Conservation (phyloP, 345 rosid species). For the Physaria fendleri region DNA sequence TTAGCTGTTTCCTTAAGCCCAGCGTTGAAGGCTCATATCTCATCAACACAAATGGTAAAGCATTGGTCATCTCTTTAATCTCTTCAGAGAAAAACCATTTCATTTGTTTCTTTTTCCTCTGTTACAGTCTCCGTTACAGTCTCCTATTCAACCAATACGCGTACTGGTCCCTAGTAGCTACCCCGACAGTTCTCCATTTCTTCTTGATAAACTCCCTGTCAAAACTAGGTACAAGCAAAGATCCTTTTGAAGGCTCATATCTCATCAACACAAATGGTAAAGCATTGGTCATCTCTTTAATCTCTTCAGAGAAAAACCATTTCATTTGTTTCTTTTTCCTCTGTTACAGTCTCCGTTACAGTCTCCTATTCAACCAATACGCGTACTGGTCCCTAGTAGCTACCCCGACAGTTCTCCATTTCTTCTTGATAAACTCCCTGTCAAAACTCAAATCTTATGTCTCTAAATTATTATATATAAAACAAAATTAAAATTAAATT, state of each 20-base stretch:
- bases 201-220: slow-evolving; percentile 64
- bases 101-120: not conserved
- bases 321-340: not conserved
- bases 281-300: slow-evolving; percentile 2
- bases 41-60: slow-evolving; percentile 60
- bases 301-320: not conserved
- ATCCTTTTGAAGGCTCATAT: slow-evolving; percentile 49
- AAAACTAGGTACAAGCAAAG: slow-evolving; percentile 55
- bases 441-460: too few relatives aligned
- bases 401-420: slow-evolving; percentile 76
- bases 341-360: slow-evolving; percentile 33
- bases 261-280: slow-evolving; percentile 60
- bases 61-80: not conserved
- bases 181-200: slow-evolving; percentile 67
- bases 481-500: too few relatives aligned
- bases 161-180: slow-evolving; percentile 71
- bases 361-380: slow-evolving; percentile 75
- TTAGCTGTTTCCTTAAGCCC: slow-evolving; percentile 73
- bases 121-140: slow-evolving; percentile 42
- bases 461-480: too few relatives aligned
- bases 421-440: slow-evolving; percentile 63
- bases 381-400: slow-evolving; percentile 63
- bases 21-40: slow-evolving; percentile 53
- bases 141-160: slow-evolving; percentile 68
- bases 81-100: not conserved